Conservation (phyloP, 1,139 yeast species). For the Debaryomycetaceae sp. region DNA sequence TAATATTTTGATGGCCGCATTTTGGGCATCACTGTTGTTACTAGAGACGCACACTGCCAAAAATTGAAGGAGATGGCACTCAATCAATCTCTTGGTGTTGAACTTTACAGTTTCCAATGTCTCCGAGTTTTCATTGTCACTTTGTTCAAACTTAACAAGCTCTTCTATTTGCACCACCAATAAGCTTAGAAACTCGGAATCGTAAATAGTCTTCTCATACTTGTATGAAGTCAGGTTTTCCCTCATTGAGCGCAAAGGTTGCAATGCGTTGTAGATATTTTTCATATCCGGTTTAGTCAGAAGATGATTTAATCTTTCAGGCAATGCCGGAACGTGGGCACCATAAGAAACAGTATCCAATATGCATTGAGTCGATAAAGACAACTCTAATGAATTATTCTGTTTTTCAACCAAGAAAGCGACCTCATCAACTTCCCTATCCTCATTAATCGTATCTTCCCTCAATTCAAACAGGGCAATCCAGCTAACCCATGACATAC, state of each 20-base stretch:
- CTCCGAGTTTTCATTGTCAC: conserved; percentile 18
- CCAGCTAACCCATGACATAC: conserved; percentile 54
- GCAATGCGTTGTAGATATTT: conserved; percentile 18
- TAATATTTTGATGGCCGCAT: conserved; percentile 36
- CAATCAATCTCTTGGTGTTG: conserved; percentile 57
- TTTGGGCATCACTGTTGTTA: conserved; percentile 9
- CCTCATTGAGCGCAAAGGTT: conserved; percentile 18
- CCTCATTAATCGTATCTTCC: conserved; percentile 36
- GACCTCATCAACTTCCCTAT: conserved; percentile 41
- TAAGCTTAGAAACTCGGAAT: conserved; percentile 58
- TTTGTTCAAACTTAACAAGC: conserved; percentile 37
- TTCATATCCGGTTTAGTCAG: not conserved
- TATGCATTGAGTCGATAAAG: not conserved
- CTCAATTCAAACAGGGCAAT: conserved; percentile 68
- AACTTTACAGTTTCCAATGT: conserved; percentile 25
- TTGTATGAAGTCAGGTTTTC: conserved; percentile 13
- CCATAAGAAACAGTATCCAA: not conserved
- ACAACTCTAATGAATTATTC: not conserved
- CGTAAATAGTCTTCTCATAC: conserved; percentile 41
- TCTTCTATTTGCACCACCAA: conserved; percentile 61
- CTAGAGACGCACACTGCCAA: conserved; percentile 47
- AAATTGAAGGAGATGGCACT: conserved; percentile 56
- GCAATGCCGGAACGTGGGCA: not conserved
- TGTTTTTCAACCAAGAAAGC: conserved; percentile 31
- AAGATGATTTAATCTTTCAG: not conserved